phyloP scores from a whole-genome alignment of 2,329 filamentous ascomycete genomes.

The Pseudofabraea citricarpa region DNA sequence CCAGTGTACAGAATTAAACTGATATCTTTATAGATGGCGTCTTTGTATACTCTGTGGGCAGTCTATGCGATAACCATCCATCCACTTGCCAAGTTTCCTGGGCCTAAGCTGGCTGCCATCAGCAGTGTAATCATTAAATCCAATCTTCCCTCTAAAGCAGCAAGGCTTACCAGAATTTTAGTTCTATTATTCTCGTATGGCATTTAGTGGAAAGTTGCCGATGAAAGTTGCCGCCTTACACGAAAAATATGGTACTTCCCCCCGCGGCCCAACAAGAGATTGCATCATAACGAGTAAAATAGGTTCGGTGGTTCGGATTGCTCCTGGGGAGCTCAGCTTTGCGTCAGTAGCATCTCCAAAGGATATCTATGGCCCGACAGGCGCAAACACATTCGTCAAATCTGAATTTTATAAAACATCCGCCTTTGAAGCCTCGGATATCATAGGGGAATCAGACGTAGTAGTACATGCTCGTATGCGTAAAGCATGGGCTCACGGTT shows the following conservation, averaged over 20 bases:
- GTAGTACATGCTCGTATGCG: constrained; percentile 19
- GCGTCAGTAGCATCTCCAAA: constrained; percentile 18
- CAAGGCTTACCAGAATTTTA: too few relatives aligned
- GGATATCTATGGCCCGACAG: constrained; percentile 25
- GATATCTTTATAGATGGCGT: too few relatives aligned
- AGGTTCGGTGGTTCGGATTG: constrained; percentile 18
- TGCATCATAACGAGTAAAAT: too few relatives aligned
- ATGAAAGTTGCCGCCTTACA: background rate
- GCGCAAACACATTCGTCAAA: too few relatives aligned
- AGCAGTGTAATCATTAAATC: background rate
- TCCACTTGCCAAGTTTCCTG: constrained; percentile 16
- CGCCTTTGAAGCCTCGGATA: too few relatives aligned
- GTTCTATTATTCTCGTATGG: too few relatives aligned
- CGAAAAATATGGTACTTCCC: constrained; percentile 7
- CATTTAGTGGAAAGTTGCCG: too few relatives aligned
- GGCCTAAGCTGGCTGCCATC: constrained; percentile 10
- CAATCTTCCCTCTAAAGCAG: background rate
- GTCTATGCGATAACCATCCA: constrained; percentile 14
- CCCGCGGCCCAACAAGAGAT: too few relatives aligned
- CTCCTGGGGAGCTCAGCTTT: constrained; percentile 25
- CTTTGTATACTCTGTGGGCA: background rate
- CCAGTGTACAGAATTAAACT: too few relatives aligned
- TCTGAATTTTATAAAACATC: too few relatives aligned
- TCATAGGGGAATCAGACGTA: too few relatives aligned
- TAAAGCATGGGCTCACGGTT: constrained; percentile 15